phyloP scores from a whole-genome alignment of 1,139 yeast species.

The Suhomyces taliae region DNA sequence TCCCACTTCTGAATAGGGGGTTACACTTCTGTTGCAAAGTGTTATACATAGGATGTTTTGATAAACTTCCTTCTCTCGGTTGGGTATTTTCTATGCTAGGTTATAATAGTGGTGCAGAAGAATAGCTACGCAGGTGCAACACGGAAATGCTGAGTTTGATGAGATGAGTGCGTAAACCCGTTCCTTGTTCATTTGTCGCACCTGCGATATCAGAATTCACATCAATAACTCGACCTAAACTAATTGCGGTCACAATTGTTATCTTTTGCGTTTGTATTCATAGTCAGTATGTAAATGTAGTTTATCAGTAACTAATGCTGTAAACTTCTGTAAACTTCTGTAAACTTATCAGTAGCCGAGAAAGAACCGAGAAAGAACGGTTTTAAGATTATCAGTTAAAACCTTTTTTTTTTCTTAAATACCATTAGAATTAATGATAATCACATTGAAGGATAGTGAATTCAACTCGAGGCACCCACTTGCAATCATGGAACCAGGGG shows the following conservation, averaged over 20 bases:
- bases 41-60: background rate
- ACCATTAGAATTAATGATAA: too few relatives aligned
- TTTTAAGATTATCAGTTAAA: too few relatives aligned
- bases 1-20: background rate
- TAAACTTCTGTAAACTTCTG: too few relatives aligned
- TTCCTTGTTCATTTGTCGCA: background rate
- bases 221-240: background rate
- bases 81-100: constrained; percentile 8
- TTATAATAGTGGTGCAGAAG: constrained; percentile 4
- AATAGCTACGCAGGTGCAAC: constrained; percentile 9
- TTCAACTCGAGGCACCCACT: background rate
- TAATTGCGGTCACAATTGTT: too few relatives aligned
- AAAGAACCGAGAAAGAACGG: too few relatives aligned
- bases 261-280: too few relatives aligned
- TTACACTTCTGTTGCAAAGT: background rate
- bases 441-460: too few relatives aligned
- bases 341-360: too few relatives aligned
- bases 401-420: too few relatives aligned
- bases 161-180: background rate
- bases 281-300: too few relatives aligned
- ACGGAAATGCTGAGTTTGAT: constrained; percentile 1
- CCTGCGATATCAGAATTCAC: background rate
- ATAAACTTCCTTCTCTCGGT: constrained; percentile 8
- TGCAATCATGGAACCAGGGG: background rate
- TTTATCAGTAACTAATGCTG: too few relatives aligned